Base-by-base conservation (phyloP, 2,329 filamentous ascomycete genomes). In the Neonectria neomacrospora region DNA sequence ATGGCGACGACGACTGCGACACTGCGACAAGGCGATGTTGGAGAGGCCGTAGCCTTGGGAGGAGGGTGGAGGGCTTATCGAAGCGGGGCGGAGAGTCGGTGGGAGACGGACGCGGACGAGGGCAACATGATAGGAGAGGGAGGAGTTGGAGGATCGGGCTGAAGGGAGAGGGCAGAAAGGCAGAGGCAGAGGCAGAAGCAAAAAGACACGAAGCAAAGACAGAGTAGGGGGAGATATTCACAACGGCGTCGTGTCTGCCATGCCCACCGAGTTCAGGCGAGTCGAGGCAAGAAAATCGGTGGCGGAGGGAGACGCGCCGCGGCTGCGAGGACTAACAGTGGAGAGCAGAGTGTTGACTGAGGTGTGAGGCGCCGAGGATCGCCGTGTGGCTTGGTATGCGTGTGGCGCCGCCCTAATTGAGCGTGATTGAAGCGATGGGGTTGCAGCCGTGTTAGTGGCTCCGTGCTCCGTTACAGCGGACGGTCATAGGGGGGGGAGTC, bases 1-100 rank as follows among this genome's bases (percentile, higher is more conserved):
- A 74, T 70, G 54, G 61, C n/a, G 37, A 18, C 39, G 60, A 64
- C 61, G 68, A 61, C 63, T 68, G 66, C 65, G 67, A 63, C 67
- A 67, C 18, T 20, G 26, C 37, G 22, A 22, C 56, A 42, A 12
- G 34, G 37, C 26, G 12, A 48, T 12, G 6, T 12, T 20, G 34
- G 28, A 59, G 54, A 51, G 54, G 54, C 54, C 54, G 45, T 45
- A 6, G 23, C 23, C 23, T 3, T 26, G 23, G 23, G 23, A 26
- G 23, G 23, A 26, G 23, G 23, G 23, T 26, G 20, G 14, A n/a
- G 50, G 37, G 37, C 23, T 58, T 58, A 57, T 65, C 58, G 57
- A 26, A 58, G 62, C 42, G 37, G 61, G 61, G 59, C 54, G 54
- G 32, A 53, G 11, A 47, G 54, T 53, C 55, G 51, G 52, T 58